A percentile compares a stretch with the other conserved stretches of the same genome.
phyloP scores from a whole-genome alignment of 306 rosid genomes.

The Hippophae rhamnoides region DNA sequence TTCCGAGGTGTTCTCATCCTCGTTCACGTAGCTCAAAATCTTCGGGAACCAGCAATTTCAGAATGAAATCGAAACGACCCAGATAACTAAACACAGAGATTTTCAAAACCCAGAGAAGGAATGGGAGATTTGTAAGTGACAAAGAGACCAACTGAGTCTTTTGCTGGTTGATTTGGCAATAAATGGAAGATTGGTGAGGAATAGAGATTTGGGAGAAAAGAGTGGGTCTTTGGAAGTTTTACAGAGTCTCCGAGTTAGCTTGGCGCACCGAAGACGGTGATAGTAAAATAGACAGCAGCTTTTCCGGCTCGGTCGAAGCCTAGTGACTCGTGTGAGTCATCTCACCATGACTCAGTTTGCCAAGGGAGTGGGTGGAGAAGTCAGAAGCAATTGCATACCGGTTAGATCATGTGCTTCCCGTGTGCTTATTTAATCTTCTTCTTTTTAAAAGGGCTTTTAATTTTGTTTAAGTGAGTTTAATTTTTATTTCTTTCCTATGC shows the following conservation, averaged over 20 bases:
- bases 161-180: neutral
- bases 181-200: neutral
- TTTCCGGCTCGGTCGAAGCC: slow-evolving; percentile 23
- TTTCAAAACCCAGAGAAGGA: neutral
- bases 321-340: slow-evolving; percentile 10
- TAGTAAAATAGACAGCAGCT: neutral
- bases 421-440: slow-evolving; percentile 26
- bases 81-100: slow-evolving; percentile 14
- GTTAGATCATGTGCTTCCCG: slow-evolving; percentile 40
- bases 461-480: too few species aligned
- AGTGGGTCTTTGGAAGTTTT: neutral
- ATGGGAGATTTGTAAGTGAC: slow-evolving; percentile 1
- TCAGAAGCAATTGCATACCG: slow-evolving; percentile 30
- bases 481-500: too few species aligned
- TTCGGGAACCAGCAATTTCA: neutral
- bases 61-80: slow-evolving; percentile 12
- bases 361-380: neutral
- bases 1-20: slow-evolving; percentile 75
- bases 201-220: neutral
- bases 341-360: slow-evolving; percentile 16
- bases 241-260: neutral
- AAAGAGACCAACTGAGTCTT: neutral
- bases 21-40: slow-evolving; percentile 11
- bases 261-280: too few species aligned
- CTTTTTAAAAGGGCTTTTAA: too few species aligned